phyloP scores from a whole-genome alignment of 1,284 basidiomycete species.

The Rhodotorula sp. region DNA sequence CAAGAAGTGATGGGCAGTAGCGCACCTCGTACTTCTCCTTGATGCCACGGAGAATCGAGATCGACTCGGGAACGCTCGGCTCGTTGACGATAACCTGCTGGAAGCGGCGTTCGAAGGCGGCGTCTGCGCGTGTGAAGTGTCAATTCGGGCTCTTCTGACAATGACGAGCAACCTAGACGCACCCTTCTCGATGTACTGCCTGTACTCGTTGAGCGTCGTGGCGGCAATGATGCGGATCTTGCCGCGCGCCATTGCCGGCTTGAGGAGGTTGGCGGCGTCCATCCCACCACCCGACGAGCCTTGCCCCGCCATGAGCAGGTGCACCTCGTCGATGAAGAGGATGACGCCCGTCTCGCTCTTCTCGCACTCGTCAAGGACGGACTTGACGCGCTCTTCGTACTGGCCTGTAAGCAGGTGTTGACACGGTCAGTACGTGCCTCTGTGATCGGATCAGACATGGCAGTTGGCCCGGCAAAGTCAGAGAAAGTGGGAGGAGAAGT shows the following conservation, averaged over 20 bases:
- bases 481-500: neutral
- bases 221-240: conserved; percentile 89
- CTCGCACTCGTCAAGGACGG: conserved; percentile 88
- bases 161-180: neutral
- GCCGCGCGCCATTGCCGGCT: conserved; percentile 68
- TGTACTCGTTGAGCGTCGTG: conserved; percentile 84
- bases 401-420: conserved; percentile 58
- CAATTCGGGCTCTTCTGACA: neutral
- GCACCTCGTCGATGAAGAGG: conserved; percentile 90
- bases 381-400: conserved; percentile 95
- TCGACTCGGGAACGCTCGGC: conserved; percentile 84
- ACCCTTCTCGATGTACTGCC: conserved; percentile 87
- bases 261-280: conserved; percentile 77
- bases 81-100: conserved; percentile 81
- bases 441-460: too few relatives aligned
- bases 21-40: conserved; percentile 67
- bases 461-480: too few relatives aligned
- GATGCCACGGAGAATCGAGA: conserved; percentile 89
- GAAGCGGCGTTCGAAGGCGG: conserved; percentile 76
- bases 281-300: conserved; percentile 55
- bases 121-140: neutral
- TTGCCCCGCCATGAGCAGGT: conserved; percentile 85
- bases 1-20: conserved; percentile 48
- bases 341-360: conserved; percentile 81
- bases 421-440: neutral